These are phyloP conservation scores for Catunica adiposa DNA, from an alignment of 2,329 filamentous ascomycete genomes.

Conservation along the genomic window DNA sequence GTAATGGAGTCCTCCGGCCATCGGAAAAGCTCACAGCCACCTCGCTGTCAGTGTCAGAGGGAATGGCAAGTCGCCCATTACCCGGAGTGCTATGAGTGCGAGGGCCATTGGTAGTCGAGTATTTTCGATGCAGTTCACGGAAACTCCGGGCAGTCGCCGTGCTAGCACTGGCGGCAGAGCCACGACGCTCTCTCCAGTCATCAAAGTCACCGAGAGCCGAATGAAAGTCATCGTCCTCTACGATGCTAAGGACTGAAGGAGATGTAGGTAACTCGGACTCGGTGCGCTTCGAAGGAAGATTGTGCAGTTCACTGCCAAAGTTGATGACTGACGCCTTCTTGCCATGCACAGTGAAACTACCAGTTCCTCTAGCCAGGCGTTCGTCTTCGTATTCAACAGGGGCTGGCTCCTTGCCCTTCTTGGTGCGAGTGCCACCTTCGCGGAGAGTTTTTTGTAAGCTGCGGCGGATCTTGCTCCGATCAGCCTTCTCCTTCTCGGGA, in stretches of 20 bases:
- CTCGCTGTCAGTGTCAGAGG: conserved; percentile 44
- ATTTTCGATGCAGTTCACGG: conserved; percentile 43
- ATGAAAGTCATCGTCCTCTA: conserved; percentile 34
- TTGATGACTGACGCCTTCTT: conserved; percentile 96
- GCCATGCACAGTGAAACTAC: conserved; percentile 89
- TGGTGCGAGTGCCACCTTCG: conserved; percentile 57
- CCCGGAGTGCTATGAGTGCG: conserved; percentile 23
- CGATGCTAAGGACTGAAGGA: conserved; percentile 20
- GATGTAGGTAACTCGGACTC: conserved; percentile 24
- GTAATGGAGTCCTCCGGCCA: conserved; percentile 37
- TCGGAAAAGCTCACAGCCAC: conserved; percentile 44
- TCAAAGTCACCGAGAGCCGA: conserved; percentile 31
- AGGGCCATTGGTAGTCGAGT: conserved; percentile 35
- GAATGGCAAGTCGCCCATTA: conserved; percentile 28
- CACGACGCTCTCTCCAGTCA: conserved; percentile 35
- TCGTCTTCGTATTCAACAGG: conserved; percentile 35
- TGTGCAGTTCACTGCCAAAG: conserved; percentile 84
- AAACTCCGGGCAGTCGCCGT: conserved; percentile 52
- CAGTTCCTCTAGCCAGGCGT: conserved; percentile 59
- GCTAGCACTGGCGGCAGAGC: conserved; percentile 47
- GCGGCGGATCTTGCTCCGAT: conserved; percentile 56
- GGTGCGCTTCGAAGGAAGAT: conserved; percentile 47
- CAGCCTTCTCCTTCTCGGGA: conserved; percentile 29
- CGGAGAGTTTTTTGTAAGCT: conserved; percentile 81
- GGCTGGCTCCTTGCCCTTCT: conserved; percentile 50